Evolutionary conservation across 805 yeast species (phyloP).

Genomic region (Cyberlindnera xylosilytica): DNA sequence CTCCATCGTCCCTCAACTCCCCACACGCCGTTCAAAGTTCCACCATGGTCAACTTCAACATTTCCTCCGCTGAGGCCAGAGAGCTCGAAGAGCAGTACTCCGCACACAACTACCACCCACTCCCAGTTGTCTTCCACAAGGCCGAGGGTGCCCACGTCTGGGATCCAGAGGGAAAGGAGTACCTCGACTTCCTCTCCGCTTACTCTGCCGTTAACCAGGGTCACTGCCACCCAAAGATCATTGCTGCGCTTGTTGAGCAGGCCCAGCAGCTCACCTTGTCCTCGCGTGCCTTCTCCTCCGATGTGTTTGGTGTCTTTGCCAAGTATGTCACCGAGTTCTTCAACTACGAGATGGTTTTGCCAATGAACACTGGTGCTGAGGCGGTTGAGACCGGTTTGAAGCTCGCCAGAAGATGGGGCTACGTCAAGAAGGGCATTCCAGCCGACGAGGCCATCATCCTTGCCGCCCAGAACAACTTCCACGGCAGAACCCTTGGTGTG

Average conservation of each 20-base stretch:
- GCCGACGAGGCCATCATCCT: slow-evolving; percentile 81
- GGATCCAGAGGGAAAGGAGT: slow-evolving; percentile 97
- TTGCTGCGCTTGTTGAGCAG: slow-evolving; percentile 81
- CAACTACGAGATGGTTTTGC: slow-evolving; percentile 87
- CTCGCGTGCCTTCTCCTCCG: slow-evolving; percentile 90
- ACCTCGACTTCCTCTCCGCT: slow-evolving; percentile 88
- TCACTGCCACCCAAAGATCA: slow-evolving; percentile 93
- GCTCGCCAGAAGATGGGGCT: slow-evolving; percentile 97
- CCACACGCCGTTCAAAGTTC: too few species aligned
- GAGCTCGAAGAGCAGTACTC: slow-evolving; percentile 76
- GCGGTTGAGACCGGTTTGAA: slow-evolving; percentile 96
- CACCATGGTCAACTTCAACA: slow-evolving; percentile 33
- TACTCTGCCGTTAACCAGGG: slow-evolving; percentile 98
- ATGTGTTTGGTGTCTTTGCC: slow-evolving; percentile 82
- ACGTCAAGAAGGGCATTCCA: slow-evolving; percentile 79
- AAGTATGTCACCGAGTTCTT: slow-evolving; percentile 86
- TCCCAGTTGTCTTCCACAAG: slow-evolving; percentile 87
- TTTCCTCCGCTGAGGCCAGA: slow-evolving; percentile 63
- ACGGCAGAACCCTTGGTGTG: slow-evolving; percentile 93
- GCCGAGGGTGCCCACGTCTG: slow-evolving; percentile 92
- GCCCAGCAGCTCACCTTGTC: slow-evolving; percentile 81
- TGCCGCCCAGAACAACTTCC: slow-evolving; percentile 89
- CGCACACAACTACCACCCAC: slow-evolving; percentile 96
- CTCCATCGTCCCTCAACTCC: not conserved
- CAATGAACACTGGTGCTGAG: slow-evolving; percentile 99